Evolutionary conservation across 176 grass and related monocot genomes (phyloP), one percentile per base, ranked within the genome.

Genomic region (Musa acuminata): DNA sequence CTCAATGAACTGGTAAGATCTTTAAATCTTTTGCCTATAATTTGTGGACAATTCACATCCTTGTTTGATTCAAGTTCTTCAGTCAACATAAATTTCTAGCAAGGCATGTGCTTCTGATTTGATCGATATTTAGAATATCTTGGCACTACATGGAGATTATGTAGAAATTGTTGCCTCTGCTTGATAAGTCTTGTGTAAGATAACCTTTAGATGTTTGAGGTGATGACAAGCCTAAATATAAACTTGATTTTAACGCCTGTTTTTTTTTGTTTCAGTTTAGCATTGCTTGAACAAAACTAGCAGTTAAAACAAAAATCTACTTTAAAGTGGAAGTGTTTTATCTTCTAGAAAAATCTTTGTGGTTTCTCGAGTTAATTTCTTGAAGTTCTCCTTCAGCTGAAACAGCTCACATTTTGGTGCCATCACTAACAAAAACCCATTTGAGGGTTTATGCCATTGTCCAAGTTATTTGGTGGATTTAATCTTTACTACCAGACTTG

Each of bases 1-100:
- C 14, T 63, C 17, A 11, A 49, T 35, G 49, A 62, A 52, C 54
- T 7, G 79, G 74, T 93, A 82, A 51, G 77, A 87, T 21, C 59
- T 67, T 57, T 11, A 55, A 74, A 87, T 21, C 59, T 67, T 57
- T 11, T 82, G 16, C 51, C 16, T 8, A 50, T 19, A n/a, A 50
- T 20, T 16, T 19, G 9, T 59, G 57, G 17, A n/a, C n/a, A 59
- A 59, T 13, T n/a, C 17, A 60, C 8, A 19, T 19, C n/a, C n/a
- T 60, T 21, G 57, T 60, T 8, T 14, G 57, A 59, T 59, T n/a
- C n/a, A 17, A 20, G 13, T n/a, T 59, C 16, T 20, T 14, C 7
- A 8, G 16, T 59, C 55, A 29, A 29, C 29, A 29, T 29, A 29
- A 29, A 29, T 29, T 29, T 29, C 11, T 26, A 11, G 62, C 10